Percentiles rank a stretch among this genome's conserved stretches.
Evolutionary conservation across 2,329 filamentous ascomycete genomes (phyloP).

Genomic region (Aspergillus pseudoviridinutans): DNA sequence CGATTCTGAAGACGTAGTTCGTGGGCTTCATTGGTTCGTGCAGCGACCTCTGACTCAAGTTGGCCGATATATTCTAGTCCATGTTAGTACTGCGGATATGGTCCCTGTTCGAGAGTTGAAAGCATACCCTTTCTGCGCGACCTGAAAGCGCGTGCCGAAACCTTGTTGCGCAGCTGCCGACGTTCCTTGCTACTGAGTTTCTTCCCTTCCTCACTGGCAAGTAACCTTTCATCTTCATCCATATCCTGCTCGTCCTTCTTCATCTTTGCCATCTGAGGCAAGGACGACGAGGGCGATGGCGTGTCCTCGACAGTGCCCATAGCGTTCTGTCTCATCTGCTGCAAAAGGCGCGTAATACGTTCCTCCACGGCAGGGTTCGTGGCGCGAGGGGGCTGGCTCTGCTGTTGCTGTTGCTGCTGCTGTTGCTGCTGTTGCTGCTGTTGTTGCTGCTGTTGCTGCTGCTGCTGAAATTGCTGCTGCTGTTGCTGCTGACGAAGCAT

Average conservation of each 20-base stretch:
- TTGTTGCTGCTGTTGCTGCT: conserved; percentile 52
- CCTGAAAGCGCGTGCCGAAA: conserved; percentile 94
- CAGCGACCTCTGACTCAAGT: conserved; percentile 82
- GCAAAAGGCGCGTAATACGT: conserved; percentile 87
- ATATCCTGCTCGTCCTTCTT: conserved; percentile 98
- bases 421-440: conserved; percentile 16
- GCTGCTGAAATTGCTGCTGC: conserved; percentile 37
- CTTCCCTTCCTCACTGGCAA: conserved; percentile 98
- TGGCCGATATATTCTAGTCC: conserved; percentile 87
- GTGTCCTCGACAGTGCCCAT: conserved; percentile 51
- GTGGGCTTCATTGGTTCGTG: conserved; percentile 77
- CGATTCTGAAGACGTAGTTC: conserved; percentile 78
- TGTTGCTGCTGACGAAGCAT: conserved; percentile 57
- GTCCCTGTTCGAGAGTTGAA: not conserved
- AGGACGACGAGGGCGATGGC: conserved; percentile 29
- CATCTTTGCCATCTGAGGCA: conserved; percentile 66
- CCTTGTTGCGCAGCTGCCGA: conserved; percentile 96
- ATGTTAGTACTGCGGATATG: conserved; percentile 46
- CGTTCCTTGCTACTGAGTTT: conserved; percentile 98
- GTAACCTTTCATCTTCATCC: conserved; percentile 91
- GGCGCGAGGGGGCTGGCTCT: conserved; percentile 32
- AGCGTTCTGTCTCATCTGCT: conserved; percentile 81
- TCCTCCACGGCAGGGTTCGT: conserved; percentile 76
- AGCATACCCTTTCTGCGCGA: conserved; percentile 92
- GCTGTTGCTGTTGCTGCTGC: conserved; percentile 21